phyloP scores from a whole-genome alignment of 2,329 filamentous ascomycete species.

The Graphiopsis chlorocephala region DNA sequence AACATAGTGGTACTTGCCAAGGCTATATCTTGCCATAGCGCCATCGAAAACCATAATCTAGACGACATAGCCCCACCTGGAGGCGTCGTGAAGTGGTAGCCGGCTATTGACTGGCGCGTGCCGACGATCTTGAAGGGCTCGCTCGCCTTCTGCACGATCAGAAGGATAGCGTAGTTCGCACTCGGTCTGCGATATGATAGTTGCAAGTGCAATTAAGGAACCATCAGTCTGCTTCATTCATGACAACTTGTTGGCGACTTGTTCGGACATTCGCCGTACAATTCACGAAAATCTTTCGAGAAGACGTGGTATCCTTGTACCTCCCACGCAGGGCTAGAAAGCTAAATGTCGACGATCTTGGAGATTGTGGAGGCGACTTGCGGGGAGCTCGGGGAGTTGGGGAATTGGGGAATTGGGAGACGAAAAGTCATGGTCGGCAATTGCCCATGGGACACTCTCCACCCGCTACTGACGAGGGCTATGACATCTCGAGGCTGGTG shows the following conservation, averaged over 20 bases:
- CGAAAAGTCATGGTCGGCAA: not conserved
- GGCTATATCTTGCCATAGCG: not conserved
- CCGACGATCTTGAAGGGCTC: not conserved
- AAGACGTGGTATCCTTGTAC: not conserved
- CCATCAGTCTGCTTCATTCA: not conserved
- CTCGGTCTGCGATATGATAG: not conserved
- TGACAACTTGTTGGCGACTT: not conserved
- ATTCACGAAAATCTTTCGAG: not conserved
- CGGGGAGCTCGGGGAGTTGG: constrained; percentile 4
- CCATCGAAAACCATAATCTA: not conserved
- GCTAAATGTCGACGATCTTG: not conserved
- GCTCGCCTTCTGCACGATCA: not conserved
- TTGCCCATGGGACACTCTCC: not conserved
- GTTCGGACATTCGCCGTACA: not conserved
- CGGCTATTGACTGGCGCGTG: not conserved
- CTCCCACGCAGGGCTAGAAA: not conserved
- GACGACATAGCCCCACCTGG: not conserved
- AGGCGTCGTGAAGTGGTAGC: not conserved
- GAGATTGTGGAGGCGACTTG: constrained; percentile 5
- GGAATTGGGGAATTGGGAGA: not conserved
- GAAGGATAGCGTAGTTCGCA: not conserved
- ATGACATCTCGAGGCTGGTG: not conserved
- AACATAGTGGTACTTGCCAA: not conserved
- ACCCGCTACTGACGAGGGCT: not conserved
- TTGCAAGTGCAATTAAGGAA: not conserved